Percentiles rank a stretch among this genome's conserved stretches.
These are phyloP conservation scores for Penicillium arizonense DNA, from an alignment of 495 filamentous ascomycete species.

Conservation along the genomic window DNA sequence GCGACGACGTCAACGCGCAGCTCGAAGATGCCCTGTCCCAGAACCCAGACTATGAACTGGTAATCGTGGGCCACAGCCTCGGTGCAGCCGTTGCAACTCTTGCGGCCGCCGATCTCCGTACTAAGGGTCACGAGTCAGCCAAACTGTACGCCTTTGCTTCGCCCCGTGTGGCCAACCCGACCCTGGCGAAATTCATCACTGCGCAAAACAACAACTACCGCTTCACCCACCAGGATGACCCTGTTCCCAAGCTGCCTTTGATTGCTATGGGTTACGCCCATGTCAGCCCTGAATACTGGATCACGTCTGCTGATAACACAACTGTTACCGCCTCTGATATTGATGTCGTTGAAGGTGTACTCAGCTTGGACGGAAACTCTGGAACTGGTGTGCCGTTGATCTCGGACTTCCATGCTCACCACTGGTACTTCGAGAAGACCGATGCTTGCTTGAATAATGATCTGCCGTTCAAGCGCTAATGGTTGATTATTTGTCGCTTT, in stretches of 20 bases:
- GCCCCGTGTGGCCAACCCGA: slow-evolving; percentile 59
- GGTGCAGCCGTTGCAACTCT: slow-evolving; percentile 62
- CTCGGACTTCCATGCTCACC: slow-evolving; percentile 32
- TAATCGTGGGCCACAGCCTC: slow-evolving; percentile 62
- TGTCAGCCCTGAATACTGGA: slow-evolving; percentile 63
- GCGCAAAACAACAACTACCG: slow-evolving; percentile 57
- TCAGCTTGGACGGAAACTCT: slow-evolving; percentile 43
- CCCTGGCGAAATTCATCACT: slow-evolving; percentile 53
- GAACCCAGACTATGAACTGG: slow-evolving; percentile 51
- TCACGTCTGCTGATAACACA: slow-evolving; percentile 33
- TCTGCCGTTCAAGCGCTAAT: slow-evolving; percentile 14
- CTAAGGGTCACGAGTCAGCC: slow-evolving; percentile 29
- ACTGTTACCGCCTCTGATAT: slow-evolving; percentile 35
- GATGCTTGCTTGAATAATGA: slow-evolving; percentile 27
- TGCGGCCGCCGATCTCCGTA: slow-evolving; percentile 56
- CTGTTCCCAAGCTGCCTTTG: slow-evolving; percentile 61
- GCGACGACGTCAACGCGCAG: slow-evolving; percentile 32
- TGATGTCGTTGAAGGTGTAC: slow-evolving; percentile 26
- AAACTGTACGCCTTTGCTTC: slow-evolving; percentile 65
- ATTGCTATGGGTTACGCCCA: slow-evolving; percentile 55
- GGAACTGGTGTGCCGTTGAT: slow-evolving; percentile 26
- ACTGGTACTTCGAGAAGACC: slow-evolving; percentile 44
- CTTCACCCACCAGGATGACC: slow-evolving; percentile 64
- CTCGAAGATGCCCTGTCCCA: slow-evolving; percentile 27
- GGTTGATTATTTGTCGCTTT: too few species aligned